These are phyloP conservation scores for Mycena kentingensis DNA, from an alignment of 768 basidiomycete genomes.

Conservation along the genomic window DNA sequence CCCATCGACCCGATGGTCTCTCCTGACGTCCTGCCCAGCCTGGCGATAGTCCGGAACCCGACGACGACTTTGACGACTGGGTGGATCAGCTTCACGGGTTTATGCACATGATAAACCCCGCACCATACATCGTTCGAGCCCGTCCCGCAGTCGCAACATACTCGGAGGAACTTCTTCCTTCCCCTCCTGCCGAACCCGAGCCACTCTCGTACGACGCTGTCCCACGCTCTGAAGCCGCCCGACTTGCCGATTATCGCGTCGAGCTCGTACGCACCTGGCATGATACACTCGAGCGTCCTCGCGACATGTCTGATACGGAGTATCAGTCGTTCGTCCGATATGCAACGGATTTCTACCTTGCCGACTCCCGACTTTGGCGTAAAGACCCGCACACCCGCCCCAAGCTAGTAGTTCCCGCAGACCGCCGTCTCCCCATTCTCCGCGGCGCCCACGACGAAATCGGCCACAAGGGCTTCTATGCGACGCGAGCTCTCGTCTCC, in stretches of 20 bases:
- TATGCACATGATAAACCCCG: neutral
- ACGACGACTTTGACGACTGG: constrained; percentile 4
- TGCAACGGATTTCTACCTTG: constrained; percentile 2
- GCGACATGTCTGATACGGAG: neutral
- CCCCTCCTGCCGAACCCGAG: neutral
- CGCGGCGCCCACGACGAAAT: neutral
- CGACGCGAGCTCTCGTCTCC: constrained; percentile 4
- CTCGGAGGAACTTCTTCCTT: neutral
- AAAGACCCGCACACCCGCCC: constrained; percentile 1
- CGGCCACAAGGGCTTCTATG: constrained; percentile 10
- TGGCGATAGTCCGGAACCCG: constrained; percentile 6
- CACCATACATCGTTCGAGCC: neutral
- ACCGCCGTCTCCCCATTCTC: neutral
- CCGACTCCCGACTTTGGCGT: constrained; percentile 2
- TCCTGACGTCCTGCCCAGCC: constrained; percentile 10
- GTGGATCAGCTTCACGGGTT: constrained; percentile 1
- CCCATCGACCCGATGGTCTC: constrained; percentile 24
- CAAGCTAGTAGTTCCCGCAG: neutral
- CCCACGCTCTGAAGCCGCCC: neutral
- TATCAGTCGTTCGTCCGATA: constrained; percentile 1
- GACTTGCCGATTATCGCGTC: neutral
- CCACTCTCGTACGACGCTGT: neutral
- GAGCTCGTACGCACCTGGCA: neutral
- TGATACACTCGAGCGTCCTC: neutral
- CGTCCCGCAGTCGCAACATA: neutral